Evolutionary conservation across 73 alveolate genomes (phyloP).

Genomic region (Paramecium sonneborni): DNA sequence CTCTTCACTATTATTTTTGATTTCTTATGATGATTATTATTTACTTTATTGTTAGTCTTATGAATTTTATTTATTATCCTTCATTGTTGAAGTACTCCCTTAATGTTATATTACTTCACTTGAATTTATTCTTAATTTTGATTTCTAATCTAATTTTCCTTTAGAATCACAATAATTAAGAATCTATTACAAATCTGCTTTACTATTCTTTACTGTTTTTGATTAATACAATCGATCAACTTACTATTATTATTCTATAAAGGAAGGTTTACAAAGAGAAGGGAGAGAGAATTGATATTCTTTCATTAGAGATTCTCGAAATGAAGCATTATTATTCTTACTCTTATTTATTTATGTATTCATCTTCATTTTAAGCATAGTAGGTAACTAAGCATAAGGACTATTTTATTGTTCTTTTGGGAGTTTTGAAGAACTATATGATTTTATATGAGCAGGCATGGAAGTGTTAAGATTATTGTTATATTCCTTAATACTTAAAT

Average conservation of each 20-base stretch:
- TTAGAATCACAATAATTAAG: background rate
- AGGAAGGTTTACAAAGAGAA: background rate
- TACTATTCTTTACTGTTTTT: background rate
- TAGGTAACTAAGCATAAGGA: background rate
- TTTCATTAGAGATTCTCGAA: background rate
- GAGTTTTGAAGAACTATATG: background rate
- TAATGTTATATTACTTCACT: background rate
- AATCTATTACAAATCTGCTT: background rate
- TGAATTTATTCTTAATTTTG: background rate
- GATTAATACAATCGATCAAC: background rate
- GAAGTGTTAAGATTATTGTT: background rate
- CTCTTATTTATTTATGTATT: background rate
- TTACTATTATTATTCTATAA: background rate
- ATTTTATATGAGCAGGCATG: background rate
- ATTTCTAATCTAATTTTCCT: background rate
- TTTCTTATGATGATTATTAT: background rate
- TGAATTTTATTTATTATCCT: background rate
- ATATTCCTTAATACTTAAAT: background rate
- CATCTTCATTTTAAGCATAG: background rate
- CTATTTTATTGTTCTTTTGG: background rate
- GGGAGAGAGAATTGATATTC: background rate
- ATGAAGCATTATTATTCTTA: background rate
- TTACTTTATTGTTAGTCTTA: background rate
- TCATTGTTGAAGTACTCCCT: background rate
- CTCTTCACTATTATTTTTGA: background rate